phyloP scores from a whole-genome alignment of 495 filamentous ascomycete genomes.

The Geoglossum glabrum region DNA sequence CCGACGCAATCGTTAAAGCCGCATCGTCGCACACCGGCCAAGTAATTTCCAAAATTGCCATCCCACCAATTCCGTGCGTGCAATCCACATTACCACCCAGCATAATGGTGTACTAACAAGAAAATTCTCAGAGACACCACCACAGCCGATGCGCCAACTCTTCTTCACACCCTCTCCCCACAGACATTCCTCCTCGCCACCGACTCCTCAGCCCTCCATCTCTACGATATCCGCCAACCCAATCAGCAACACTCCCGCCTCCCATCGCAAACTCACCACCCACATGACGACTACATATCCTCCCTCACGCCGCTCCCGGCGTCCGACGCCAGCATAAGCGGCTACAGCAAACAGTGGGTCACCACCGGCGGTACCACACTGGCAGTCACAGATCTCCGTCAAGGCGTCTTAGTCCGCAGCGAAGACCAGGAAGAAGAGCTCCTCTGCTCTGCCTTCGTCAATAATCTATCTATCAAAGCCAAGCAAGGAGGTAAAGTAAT shows the following conservation, averaged over 20 bases:
- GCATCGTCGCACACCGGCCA: constrained; percentile 60
- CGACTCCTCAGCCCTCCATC: constrained; percentile 71
- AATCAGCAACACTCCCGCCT: constrained; percentile 12
- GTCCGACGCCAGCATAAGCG: constrained; percentile 53
- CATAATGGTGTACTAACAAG: no score
- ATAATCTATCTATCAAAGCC: constrained; percentile 35
- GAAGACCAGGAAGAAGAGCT: constrained; percentile 91
- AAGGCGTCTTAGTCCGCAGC: constrained; percentile 55
- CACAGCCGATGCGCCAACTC: constrained; percentile 44
- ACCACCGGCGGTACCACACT: constrained; percentile 79
- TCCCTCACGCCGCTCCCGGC: constrained; percentile 71
- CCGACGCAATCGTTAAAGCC: constrained; percentile 75
- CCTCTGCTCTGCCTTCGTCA: constrained; percentile 55
- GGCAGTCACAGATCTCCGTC: constrained; percentile 68
- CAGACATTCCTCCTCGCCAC: constrained; percentile 80
- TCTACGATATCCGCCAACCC: constrained; percentile 61
- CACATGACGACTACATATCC: constrained; percentile 84
- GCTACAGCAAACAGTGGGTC: constrained; percentile 80
- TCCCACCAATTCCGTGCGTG: constrained; percentile 21
- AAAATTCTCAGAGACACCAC: constrained; percentile 12
- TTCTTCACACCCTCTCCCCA: constrained; percentile 61
- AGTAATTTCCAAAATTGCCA: constrained; percentile 57
- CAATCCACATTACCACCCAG: background rate
- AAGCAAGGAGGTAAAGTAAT: constrained; percentile 54
- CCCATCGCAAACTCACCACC: constrained; percentile 58